A percentile compares a stretch with the other conserved stretches of the same genome.
Conservation (phyloP, 495 filamentous ascomycete species). For the Tuber calosporum region DNA sequence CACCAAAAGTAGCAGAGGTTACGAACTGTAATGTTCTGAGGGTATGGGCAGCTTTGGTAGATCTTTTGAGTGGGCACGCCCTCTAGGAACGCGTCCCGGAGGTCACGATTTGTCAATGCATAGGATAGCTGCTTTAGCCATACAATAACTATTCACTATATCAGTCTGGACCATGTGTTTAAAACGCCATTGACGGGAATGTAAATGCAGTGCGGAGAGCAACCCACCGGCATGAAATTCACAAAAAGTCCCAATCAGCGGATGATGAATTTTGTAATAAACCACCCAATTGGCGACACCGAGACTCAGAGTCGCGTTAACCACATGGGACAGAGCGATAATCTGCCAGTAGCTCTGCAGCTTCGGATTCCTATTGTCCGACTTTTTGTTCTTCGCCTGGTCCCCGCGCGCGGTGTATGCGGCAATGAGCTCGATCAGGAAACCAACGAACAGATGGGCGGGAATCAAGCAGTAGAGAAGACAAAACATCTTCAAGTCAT, state of each 20-base stretch:
- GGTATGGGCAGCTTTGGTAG: constrained; percentile 80
- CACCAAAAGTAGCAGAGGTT: constrained; percentile 95
- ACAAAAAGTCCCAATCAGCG: constrained; percentile 81
- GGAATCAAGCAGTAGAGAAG: constrained; percentile 78
- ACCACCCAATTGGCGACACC: constrained; percentile 74
- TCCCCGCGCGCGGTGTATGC: constrained; percentile 64
- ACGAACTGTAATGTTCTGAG: constrained; percentile 72
- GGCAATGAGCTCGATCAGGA: constrained; percentile 74
- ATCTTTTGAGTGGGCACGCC: constrained; percentile 67
- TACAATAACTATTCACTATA: constrained; percentile 58
- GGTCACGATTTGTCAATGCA: constrained; percentile 91
- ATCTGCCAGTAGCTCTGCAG: constrained; percentile 69
- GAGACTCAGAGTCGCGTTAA: constrained; percentile 78
- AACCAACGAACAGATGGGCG: constrained; percentile 80
- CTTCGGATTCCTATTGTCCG: constrained; percentile 52
- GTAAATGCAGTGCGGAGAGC: not conserved
- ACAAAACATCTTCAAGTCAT: constrained; percentile 67
- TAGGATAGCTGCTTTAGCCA: constrained; percentile 95
- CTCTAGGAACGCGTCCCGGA: constrained; percentile 77
- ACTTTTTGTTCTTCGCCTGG: constrained; percentile 56
- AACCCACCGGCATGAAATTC: constrained; percentile 64
- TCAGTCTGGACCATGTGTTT: not conserved
- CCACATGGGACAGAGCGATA: constrained; percentile 66
- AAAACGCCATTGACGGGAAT: not conserved
- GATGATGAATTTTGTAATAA: constrained; percentile 84